Evolutionary conservation across 345 rosid genomes (phyloP), one percentile per base, ranked within the genome.

Genomic region (Tarenaya hassleriana): DNA sequence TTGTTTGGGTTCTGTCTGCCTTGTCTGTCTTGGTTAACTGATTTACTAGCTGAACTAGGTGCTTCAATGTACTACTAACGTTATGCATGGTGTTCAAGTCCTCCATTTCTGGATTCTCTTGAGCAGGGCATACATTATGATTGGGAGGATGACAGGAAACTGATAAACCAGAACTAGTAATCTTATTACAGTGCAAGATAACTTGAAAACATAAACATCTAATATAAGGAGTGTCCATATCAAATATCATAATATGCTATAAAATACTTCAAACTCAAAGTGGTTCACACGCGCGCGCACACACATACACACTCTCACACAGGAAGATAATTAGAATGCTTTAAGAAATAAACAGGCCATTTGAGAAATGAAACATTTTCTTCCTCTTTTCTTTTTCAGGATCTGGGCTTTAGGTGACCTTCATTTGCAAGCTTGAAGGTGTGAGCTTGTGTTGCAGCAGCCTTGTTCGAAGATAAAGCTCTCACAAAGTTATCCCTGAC

Each of bases 371-470:
- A 59, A 47, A 32, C 37, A 24, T 24, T n/a, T n/a, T n/a, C n/a
- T n/a, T 43, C 55, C 58, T 39, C 46, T 47, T 5, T 48, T n/a
- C n/a, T n/a, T n/a, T 19, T 19, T 77, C 70, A 80, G 64, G 56
- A 35, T 66, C 66, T 63, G 9, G 75, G 83, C 77, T 78, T 79
- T 73, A 74, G 72, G 29, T 58, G 83, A 46, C 88, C 97, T 68
- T 94, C 92, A 60, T 94, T 94, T 18, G 97, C 97, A 34, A 83
- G 81, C 83, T 75, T 80, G 81, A 94, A 94, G 62, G 88, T 58
- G 10, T 34, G 75, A 5, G 91, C 99, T 64, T 83, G 97, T 37
- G 83, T 69, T n/a, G 73, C 69, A 12, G 97, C 99, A 37, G 92
- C 85, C 18, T 52, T 66, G 73, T 71, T 72, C n/a, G 94, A 83